Evolutionary conservation across 306 rosid species (phyloP).

Genomic region (Gynostemma pentaphyllum): DNA sequence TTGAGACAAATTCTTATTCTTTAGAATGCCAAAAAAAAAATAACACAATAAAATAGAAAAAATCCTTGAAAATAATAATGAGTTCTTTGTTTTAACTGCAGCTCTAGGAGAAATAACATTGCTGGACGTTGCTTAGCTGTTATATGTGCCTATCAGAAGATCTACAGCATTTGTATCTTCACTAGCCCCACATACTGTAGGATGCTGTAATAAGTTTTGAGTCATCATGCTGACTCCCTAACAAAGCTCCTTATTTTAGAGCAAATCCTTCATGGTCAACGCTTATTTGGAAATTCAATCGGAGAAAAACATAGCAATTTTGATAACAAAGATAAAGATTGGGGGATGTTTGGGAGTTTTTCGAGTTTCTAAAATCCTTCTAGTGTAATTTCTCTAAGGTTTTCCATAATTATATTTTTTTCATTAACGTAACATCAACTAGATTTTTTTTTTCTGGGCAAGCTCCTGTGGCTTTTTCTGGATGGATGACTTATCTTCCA

Average conservation of each 20-base stretch:
- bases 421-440: not conserved
- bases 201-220: not conserved
- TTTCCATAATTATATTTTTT: not conserved
- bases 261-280: not conserved
- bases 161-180: not conserved
- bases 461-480: not conserved
- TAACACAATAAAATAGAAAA: not conserved
- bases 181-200: not conserved
- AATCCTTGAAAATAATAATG: no score
- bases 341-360: not conserved
- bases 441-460: not conserved
- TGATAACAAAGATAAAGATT: not conserved
- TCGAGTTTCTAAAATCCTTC: not conserved
- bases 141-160: no score
- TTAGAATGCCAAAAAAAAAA: no score
- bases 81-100: not conserved
- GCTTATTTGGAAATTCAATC: not conserved
- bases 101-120: not conserved
- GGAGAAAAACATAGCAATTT: slow-evolving; percentile 1
- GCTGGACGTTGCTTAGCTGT: no score
- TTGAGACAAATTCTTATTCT: no score
- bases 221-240: not conserved
- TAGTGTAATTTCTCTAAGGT: no score
- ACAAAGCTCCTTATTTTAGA: not conserved
- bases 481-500: not conserved